Percentiles rank a stretch among this genome's conserved stretches.
Conservation (phyloP, 2,329 filamentous ascomycete genomes). For the Xylaria sp. region DNA sequence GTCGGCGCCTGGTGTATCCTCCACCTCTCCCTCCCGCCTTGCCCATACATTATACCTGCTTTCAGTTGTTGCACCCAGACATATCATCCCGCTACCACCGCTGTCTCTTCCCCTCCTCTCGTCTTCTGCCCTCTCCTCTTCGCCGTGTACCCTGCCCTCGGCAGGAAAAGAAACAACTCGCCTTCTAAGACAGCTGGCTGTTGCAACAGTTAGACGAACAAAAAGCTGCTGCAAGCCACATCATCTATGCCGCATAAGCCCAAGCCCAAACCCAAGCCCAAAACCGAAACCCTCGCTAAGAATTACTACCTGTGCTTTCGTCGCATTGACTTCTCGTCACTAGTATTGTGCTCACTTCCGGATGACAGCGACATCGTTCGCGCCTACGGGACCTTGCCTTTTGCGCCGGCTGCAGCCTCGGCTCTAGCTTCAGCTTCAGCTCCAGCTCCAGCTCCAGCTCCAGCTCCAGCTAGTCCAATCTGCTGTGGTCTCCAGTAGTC, state of each 20-base stretch:
- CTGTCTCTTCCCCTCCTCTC: not conserved
- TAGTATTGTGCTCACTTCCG: slow-evolving; percentile 5
- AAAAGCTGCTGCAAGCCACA: slow-evolving; percentile 13
- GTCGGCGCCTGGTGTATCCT: not conserved
- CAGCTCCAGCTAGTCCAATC: slow-evolving; percentile 29
- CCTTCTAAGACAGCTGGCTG: slow-evolving; percentile 8
- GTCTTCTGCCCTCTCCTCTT: not conserved
- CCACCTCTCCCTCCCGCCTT: not conserved
- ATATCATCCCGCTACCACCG: not conserved
- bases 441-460: slow-evolving; percentile 27
- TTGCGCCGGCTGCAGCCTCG: slow-evolving; percentile 39
- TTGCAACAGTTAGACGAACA: slow-evolving; percentile 6
- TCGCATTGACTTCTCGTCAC: slow-evolving; percentile 1
- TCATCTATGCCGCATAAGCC: not conserved
- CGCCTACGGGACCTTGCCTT: slow-evolving; percentile 41
- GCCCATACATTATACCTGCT: not conserved
- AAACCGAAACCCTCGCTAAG: not conserved
- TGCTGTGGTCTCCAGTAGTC: not conserved
- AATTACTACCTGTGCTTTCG: not conserved
- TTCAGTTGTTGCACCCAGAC: not conserved
- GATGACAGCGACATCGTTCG: slow-evolving; percentile 21
- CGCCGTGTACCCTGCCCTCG: not conserved
- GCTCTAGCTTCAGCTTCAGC: slow-evolving; percentile 37
- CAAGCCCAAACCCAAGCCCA: not conserved
- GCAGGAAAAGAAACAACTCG: not conserved